phyloP scores from a whole-genome alignment of 768 basidiomycete genomes.

The Trametes cinnabarina region DNA sequence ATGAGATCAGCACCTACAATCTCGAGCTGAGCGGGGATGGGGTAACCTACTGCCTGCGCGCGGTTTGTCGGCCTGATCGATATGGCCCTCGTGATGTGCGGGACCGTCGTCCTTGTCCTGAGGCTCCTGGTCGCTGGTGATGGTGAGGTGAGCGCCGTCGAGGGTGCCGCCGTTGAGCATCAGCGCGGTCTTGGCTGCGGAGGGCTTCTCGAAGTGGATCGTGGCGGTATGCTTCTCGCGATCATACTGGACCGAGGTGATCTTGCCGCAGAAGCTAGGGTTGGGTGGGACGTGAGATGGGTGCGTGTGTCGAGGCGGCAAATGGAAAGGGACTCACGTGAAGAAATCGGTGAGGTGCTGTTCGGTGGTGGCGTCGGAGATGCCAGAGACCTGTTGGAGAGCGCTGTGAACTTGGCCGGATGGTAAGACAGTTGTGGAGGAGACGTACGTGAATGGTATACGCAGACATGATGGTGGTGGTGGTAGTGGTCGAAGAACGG shows the following conservation, averaged over 20 bases:
- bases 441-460: conserved; percentile 22
- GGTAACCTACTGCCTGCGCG: conserved; percentile 77
- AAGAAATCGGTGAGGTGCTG: conserved; percentile 77
- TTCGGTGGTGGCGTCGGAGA: conserved; percentile 65
- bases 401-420: neutral
- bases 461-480: conserved; percentile 21
- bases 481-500: too few species aligned
- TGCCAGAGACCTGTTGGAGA: conserved; percentile 59
- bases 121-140: conserved; percentile 67
- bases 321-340: conserved; percentile 48
- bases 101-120: conserved; percentile 50
- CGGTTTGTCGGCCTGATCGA: conserved; percentile 91
- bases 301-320: neutral
- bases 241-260: conserved; percentile 61
- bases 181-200: conserved; percentile 81
- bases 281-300: neutral
- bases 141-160: conserved; percentile 65
- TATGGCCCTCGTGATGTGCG: conserved; percentile 37
- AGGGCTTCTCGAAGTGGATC: conserved; percentile 80
- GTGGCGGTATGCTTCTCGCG: conserved; percentile 51
- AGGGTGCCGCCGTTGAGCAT: conserved; percentile 82
- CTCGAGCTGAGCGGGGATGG: neutral
- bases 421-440: neutral
- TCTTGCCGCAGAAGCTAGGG: conserved; percentile 86
- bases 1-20: neutral